Percentiles rank a stretch among this genome's conserved stretches.
These are phyloP conservation scores for Peterozyma xylosa DNA, from an alignment of 805 yeast species.

Conservation along the genomic window DNA sequence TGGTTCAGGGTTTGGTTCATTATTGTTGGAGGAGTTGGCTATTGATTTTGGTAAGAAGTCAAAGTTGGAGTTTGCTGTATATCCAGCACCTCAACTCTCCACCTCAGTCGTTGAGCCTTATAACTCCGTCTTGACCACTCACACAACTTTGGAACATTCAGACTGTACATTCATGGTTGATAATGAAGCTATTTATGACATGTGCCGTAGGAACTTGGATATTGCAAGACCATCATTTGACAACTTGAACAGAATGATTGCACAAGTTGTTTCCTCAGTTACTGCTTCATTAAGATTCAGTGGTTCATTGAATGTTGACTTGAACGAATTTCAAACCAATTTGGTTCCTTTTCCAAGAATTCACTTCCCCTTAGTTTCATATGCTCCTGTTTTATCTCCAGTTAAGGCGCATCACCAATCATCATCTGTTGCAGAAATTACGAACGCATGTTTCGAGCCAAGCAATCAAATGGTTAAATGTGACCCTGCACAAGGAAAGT, in stretches of 20 bases:
- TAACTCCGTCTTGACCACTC: conserved; percentile 87
- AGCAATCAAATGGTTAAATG: conserved; percentile 94
- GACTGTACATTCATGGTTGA: conserved; percentile 96
- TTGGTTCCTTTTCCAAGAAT: conserved; percentile 94
- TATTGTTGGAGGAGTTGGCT: conserved; percentile 76
- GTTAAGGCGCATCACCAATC: conserved; percentile 84
- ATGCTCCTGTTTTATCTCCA: conserved; percentile 82
- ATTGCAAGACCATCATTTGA: conserved; percentile 77
- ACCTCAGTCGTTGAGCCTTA: conserved; percentile 93
- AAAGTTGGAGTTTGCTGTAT: conserved; percentile 88
- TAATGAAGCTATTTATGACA: conserved; percentile 90
- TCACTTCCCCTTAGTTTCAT: conserved; percentile 91
- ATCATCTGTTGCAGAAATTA: conserved; percentile 80
- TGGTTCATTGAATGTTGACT: conserved; percentile 86
- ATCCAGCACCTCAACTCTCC: conserved; percentile 89
- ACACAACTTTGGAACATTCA: conserved; percentile 87
- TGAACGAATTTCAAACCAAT: conserved; percentile 92
- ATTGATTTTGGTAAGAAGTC: conserved; percentile 86
- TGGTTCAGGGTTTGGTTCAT: conserved; percentile 88
- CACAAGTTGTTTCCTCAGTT: conserved; percentile 89
- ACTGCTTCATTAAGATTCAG: conserved; percentile 90
- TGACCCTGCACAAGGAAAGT: conserved; percentile 85
- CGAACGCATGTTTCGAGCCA: conserved; percentile 91
- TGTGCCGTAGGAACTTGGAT: conserved; percentile 85
- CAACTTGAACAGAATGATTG: conserved; percentile 76